These are phyloP conservation scores for Tolypocladium album DNA, from an alignment of 2,329 filamentous ascomycete genomes.

Conservation along the genomic window DNA sequence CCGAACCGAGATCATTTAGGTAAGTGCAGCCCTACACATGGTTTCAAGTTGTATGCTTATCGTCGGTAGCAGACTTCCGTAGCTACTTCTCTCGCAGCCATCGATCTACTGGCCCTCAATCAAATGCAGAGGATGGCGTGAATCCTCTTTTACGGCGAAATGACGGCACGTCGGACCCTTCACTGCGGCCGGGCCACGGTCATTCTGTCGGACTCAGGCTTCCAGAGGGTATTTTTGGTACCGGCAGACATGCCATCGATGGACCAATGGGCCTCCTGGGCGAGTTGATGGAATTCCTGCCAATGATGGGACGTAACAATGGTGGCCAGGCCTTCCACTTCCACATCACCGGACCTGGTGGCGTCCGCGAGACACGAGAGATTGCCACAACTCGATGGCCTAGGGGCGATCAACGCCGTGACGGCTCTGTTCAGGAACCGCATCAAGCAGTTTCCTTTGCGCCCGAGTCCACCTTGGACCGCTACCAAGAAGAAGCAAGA, in stretches of 20 bases:
- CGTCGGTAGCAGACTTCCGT: constrained; percentile 29
- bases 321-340: constrained; percentile 47
- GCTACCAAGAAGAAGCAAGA: constrained; percentile 85
- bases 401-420: constrained; percentile 37
- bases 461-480: constrained; percentile 57
- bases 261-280: constrained; percentile 45
- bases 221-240: constrained; percentile 32
- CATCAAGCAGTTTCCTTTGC: constrained; percentile 68
- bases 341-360: constrained; percentile 41
- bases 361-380: constrained; percentile 41
- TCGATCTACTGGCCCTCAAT: constrained; percentile 40
- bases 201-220: constrained; percentile 44
- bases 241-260: constrained; percentile 27
- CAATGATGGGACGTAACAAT: constrained; percentile 32
- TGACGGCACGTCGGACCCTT: constrained; percentile 30
- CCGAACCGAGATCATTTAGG: constrained; percentile 43
- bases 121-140: constrained; percentile 64
- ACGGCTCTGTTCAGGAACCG: constrained; percentile 44
- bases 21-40: constrained; percentile 14
- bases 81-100: constrained; percentile 41
- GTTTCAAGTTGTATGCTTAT: not conserved
- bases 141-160: constrained; percentile 75
- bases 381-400: constrained; percentile 28
- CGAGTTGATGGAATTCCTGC: constrained; percentile 44
- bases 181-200: constrained; percentile 37